A percentile compares a stretch with the other conserved stretches of the same genome.
phyloP scores from a whole-genome alignment of 2,329 filamentous ascomycete genomes.

The Pseudocercospora ulei region DNA sequence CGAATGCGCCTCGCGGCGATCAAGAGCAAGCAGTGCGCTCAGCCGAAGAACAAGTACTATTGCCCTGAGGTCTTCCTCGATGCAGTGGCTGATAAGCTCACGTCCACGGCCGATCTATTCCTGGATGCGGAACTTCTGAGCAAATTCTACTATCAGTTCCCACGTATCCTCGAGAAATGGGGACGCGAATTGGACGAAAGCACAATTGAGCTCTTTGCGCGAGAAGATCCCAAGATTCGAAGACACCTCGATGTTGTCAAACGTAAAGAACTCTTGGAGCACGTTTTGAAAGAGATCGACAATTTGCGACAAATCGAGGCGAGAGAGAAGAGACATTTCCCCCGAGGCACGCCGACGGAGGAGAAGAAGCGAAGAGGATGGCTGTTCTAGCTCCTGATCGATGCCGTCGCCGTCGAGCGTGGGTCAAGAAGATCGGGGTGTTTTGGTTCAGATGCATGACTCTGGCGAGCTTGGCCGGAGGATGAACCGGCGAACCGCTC shows the following conservation, averaged over 20 bases:
- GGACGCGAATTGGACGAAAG: constrained; percentile 60
- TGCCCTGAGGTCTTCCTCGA: constrained; percentile 98
- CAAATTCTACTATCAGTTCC: constrained; percentile 96
- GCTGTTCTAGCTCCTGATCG: constrained; percentile 27
- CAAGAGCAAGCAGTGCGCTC: constrained; percentile 80
- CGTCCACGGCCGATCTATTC: constrained; percentile 89
- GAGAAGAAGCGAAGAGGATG: constrained; percentile 31
- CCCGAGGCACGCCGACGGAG: constrained; percentile 33
- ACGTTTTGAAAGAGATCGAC: constrained; percentile 94
- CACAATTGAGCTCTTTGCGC: constrained; percentile 80
- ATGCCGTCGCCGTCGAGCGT: background rate
- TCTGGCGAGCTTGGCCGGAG: no score
- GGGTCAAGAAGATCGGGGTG: constrained; percentile 5
- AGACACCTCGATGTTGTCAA: constrained; percentile 84
- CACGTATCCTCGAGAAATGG: constrained; percentile 76
- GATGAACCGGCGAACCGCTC: no score
- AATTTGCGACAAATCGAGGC: constrained; percentile 74
- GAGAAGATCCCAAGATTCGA: constrained; percentile 83
- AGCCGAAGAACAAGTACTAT: constrained; percentile 81
- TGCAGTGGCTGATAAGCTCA: constrained; percentile 87
- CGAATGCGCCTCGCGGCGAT: constrained; percentile 81
- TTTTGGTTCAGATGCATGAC: constrained; percentile 5
- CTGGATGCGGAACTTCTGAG: constrained; percentile 92
- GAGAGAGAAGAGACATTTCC: constrained; percentile 50
- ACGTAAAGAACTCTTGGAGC: constrained; percentile 82